Percentiles rank a stretch among this genome's conserved stretches.
phyloP scores from a whole-genome alignment of 208 protist species.

The Crithidia sp. region DNA sequence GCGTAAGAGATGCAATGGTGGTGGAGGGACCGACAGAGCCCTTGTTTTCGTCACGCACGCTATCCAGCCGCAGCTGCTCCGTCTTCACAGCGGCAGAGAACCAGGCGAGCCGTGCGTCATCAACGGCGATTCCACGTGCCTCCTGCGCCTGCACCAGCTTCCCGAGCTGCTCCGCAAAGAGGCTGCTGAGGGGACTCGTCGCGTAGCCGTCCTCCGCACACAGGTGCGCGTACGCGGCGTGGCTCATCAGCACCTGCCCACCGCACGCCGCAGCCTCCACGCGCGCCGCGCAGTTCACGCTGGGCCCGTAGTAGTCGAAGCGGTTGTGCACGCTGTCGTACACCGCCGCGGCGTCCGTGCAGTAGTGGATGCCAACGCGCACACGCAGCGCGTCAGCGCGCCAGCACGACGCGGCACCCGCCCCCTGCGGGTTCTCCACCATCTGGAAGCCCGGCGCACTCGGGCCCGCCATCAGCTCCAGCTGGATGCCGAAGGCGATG shows the following conservation, averaged over 20 bases:
- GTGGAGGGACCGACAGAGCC: background rate
- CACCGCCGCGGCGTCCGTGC: constrained; percentile 31
- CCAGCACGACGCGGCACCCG: constrained; percentile 35
- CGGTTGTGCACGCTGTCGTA: constrained; percentile 49
- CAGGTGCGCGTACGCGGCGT: constrained; percentile 4
- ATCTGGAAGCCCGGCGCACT: constrained; percentile 27
- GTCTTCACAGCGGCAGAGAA: background rate
- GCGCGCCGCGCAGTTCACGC: constrained; percentile 22
- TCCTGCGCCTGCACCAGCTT: constrained; percentile 22
- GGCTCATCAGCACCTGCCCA: constrained; percentile 7
- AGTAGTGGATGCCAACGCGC: constrained; percentile 53
- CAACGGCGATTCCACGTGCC: background rate
- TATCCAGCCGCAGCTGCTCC: background rate
- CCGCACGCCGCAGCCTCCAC: constrained; percentile 19
- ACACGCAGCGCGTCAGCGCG: constrained; percentile 37
- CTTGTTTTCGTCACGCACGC: background rate
- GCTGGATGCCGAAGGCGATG: constrained; percentile 23
- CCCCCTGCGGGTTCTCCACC: constrained; percentile 32
- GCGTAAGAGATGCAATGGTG: constrained; percentile 6
- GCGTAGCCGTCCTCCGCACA: constrained; percentile 18
- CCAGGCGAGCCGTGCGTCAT: background rate
- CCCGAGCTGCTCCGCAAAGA: constrained; percentile 29
- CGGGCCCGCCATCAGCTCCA: constrained; percentile 13
- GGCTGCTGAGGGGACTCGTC: background rate
- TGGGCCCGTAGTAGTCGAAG: constrained; percentile 83